Evolutionary conservation across 345 rosid species (phyloP).

Genomic region (Draba incana): DNA sequence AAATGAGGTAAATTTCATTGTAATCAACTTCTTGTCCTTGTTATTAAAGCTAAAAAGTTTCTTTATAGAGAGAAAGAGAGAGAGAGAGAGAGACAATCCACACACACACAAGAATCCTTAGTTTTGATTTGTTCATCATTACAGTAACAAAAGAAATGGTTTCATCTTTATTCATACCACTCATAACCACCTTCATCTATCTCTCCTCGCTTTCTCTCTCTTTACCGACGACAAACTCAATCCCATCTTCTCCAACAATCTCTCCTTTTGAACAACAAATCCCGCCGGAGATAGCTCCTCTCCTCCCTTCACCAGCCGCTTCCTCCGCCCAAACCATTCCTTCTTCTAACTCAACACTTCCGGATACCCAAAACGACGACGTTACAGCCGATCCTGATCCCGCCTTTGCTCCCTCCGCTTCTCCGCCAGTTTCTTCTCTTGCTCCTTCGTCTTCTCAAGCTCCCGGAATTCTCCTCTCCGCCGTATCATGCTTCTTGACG

Average conservation of each 20-base stretch:
- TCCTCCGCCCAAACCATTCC: constrained; percentile 72
- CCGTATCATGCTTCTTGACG: constrained; percentile 29
- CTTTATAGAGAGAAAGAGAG: constrained; percentile 13
- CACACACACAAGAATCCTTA: neutral
- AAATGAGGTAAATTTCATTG: constrained; percentile 12
- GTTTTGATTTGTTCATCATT: constrained; percentile 70
- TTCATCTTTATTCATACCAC: constrained; percentile 51
- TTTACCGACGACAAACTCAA: constrained; percentile 38
- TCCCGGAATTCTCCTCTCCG: constrained; percentile 15
- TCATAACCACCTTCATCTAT: constrained; percentile 38
- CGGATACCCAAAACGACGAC: constrained; percentile 54
- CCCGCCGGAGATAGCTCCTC: constrained; percentile 81
- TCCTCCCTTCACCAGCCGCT: constrained; percentile 71
- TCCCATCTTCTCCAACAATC: constrained; percentile 43
- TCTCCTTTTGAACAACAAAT: constrained; percentile 56
- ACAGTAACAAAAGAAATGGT: constrained; percentile 48
- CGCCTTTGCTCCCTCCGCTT: constrained; percentile 52
- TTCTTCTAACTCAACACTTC: constrained; percentile 62
- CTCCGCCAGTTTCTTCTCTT: constrained; percentile 51
- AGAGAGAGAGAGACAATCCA: constrained; percentile 2
- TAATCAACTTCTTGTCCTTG: neutral
- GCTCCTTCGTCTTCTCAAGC: constrained; percentile 38
- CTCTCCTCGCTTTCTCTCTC: constrained; percentile 40
- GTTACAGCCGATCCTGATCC: constrained; percentile 48
- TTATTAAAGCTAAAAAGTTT: constrained; percentile 21